A percentile compares a stretch with the other conserved stretches of the same genome.
Conservation (phyloP, 225 moss, liverwort and hornwort genomes). For the Marchantia paleacea region DNA sequence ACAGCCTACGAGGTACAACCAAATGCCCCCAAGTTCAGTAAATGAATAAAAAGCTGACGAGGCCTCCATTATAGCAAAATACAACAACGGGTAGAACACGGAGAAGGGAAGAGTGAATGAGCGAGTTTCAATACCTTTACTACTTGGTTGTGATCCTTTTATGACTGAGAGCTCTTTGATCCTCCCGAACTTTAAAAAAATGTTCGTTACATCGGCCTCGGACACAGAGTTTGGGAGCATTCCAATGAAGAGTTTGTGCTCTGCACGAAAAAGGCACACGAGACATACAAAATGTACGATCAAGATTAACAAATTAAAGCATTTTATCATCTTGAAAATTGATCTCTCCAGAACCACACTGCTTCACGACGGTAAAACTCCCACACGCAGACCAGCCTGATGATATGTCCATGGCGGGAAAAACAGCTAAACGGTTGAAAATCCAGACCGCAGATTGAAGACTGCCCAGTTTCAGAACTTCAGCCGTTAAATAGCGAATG, state of each 20-base stretch:
- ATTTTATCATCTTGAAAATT: background rate
- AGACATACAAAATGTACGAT: background rate
- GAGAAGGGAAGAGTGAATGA: no score
- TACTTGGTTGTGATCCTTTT: conserved; percentile 87
- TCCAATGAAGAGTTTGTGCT: conserved; percentile 92
- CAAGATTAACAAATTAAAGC: no score
- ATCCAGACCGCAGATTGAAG: no score
- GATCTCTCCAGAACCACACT: background rate
- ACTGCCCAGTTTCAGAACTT: no score
- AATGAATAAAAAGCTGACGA: background rate
- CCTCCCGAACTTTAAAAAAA: conserved; percentile 63
- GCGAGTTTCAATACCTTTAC: conserved; percentile 54
- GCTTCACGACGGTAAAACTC: background rate
- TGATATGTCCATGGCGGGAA: no score
- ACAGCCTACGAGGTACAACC: conserved; percentile 50
- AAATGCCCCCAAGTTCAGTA: conserved; percentile 6
- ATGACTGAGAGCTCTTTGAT: conserved; percentile 87
- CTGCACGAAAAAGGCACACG: conserved; percentile 30
- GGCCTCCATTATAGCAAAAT: background rate
- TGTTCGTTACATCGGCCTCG: conserved; percentile 71
- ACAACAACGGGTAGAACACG: background rate
- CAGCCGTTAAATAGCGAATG: no score
- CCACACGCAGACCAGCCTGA: no score
- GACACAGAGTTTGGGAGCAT: conserved; percentile 87
- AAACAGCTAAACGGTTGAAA: no score